Conservation (phyloP, 108 stramenopile species). For the Pseudonitzschia pungens region DNA sequence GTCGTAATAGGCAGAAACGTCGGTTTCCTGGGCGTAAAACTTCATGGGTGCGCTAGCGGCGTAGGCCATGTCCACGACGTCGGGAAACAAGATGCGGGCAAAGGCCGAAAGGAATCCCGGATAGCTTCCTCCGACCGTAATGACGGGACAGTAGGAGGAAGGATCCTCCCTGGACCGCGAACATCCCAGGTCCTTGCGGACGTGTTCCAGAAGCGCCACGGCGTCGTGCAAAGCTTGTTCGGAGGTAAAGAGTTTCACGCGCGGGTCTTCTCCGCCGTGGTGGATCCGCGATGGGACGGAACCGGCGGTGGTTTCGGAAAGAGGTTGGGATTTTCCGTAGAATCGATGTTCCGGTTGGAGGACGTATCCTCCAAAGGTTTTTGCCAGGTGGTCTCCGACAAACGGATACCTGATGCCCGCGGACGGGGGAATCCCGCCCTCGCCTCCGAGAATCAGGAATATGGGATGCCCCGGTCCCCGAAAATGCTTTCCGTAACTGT, state of each 20-base stretch:
- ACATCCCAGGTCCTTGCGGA: conserved; percentile 43
- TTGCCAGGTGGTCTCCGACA: conserved; percentile 59
- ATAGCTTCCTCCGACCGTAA: conserved; percentile 75
- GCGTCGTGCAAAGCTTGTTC: conserved; percentile 69
- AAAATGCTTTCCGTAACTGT: conserved; percentile 53
- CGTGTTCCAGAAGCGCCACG: conserved; percentile 36
- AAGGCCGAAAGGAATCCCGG: conserved; percentile 76
- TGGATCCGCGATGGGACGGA: neutral
- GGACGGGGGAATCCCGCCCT: conserved; percentile 55
- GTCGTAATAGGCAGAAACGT: conserved; percentile 67
- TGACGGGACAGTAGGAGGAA: conserved; percentile 75
- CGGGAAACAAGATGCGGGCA: conserved; percentile 60
- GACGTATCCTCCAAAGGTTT: conserved; percentile 63
- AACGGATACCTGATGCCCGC: conserved; percentile 78
- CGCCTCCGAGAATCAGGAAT: conserved; percentile 79
- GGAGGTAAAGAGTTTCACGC: conserved; percentile 46
- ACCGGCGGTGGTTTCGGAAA: conserved; percentile 25
- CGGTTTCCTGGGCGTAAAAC: conserved; percentile 72
- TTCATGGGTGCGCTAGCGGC: conserved; percentile 72
- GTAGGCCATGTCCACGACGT: conserved; percentile 75
- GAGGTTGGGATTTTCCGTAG: conserved; percentile 72
- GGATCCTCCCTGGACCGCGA: conserved; percentile 31
- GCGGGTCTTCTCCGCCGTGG: conserved; percentile 17
- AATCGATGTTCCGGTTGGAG: conserved; percentile 83
- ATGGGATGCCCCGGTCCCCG: conserved; percentile 79